Evolutionary conservation across 768 basidiomycete genomes (phyloP), one percentile per base, ranked within the genome.

Genomic region (Psilocybe subaeruginosa): DNA sequence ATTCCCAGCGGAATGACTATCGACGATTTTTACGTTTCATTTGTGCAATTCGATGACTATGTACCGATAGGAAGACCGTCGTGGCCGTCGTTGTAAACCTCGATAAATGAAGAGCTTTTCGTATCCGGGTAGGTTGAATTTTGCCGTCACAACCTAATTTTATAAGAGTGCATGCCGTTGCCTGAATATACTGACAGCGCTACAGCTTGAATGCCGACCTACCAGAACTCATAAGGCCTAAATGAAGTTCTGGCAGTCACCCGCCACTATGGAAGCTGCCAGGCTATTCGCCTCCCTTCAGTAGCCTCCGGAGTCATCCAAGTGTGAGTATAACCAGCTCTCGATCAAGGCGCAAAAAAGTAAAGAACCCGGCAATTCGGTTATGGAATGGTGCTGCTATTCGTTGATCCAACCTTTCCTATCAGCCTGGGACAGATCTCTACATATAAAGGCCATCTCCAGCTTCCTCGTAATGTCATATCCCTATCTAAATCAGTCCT

Each of bases 341-440:
- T 23, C 23, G 23, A 23, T 23, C 23, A 23, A 39, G 14, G 37
- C 14, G 41, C 41, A n/a, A 43, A 43, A 43, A 43, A n/a, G 41
- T 43, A 43, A 11, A 35, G 33, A 31, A 37, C 17, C 33, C 51
- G 19, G 39, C 46, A 37, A 46, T 19, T 59, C 58, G 58, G 39
- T 19, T 37, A 52, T 37, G 27, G 9, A 45, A 35, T 53, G 4
- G 51, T 16, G 58, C 49, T 59, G 58, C 37, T 59, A 35, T 41
- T 59, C 41, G n/a, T 53, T 45, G 17, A 52, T 43, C 51, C 31
- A 16, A 23, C 41, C 17, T 33, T 30, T 53, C 29, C 51, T 51
- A 27, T 53, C 39, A 46, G 30, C 51, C 31, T 45, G 35, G 31
- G 58, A 52, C 37, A 41, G 58, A 47, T 35, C 35, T 3, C 33